Evolutionary conservation across 176 grass and related monocot genomes (phyloP), one percentile per base, ranked within the genome.

Genomic region (Oryza nivara): DNA sequence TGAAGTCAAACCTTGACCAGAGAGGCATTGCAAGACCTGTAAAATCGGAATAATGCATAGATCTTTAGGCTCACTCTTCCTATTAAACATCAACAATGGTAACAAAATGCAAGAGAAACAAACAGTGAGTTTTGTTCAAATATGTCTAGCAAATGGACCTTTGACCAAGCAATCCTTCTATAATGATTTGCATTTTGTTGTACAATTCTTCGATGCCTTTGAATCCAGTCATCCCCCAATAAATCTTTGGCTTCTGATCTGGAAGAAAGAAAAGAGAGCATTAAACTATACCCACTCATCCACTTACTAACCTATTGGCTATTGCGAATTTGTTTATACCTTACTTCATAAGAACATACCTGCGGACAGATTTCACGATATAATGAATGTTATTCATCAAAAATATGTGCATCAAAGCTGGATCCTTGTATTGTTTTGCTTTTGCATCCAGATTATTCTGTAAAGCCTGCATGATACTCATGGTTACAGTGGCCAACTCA

Each of bases 301-400:
- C 20, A 64, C 13, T 77, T 47, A 30, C 7, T 12, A 28, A 49
- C 3, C 11, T 75, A 76, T 49, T 47, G 40, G 23, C 12, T 75
- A 76, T 49, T 47, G 40, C 28, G 35, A 56, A 9, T 65, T 91
- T 58, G 28, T 17, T 88, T 78, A 12, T 56, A 45, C 3, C 7
- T 36, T 5, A 36, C 35, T 79, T 65, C 20, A 81, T 32, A 68
- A 68, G 48, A 83, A 51, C 83, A 79, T 92, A 99, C 96, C 93
- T 96, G 71, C 88, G 84, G 15, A 99, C 88, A 80, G 93, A 99
- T 91, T 86, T 94, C 47, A 99, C 93, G 32, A 99, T 92, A 83
- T 99, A 94, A 66, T 96, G 96, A 76, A 94, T 99, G 78, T 99
- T 99, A 60, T 99, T 99, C 96, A 99, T 96, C 38, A 99, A 75